Evolutionary conservation across 2,329 filamentous ascomycete genomes (phyloP).

Genomic region (Tolypocladium amazonense): DNA sequence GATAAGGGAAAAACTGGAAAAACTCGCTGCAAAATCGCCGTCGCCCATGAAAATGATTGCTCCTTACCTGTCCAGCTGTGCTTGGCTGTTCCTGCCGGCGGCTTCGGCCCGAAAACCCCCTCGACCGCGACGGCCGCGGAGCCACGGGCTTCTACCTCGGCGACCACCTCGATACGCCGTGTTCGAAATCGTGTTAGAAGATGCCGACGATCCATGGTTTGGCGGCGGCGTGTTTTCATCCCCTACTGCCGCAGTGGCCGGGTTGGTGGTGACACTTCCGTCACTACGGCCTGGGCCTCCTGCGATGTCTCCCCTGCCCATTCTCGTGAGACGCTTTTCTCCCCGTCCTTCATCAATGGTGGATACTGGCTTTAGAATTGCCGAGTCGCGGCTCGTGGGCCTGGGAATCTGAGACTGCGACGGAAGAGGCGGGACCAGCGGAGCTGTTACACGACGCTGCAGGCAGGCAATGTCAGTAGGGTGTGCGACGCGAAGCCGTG

Average conservation of each 20-base stretch:
- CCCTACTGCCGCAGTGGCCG: not conserved
- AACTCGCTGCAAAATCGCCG: not conserved
- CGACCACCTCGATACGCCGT: slow-evolving; percentile 12
- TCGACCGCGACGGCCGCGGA: slow-evolving; percentile 16
- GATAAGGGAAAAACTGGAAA: not conserved
- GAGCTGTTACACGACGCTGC: slow-evolving; percentile 17
- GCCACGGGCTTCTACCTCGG: slow-evolving; percentile 14
- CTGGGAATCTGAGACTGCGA: slow-evolving; percentile 15
- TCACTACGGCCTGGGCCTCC: not conserved
- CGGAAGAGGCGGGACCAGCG: slow-evolving; percentile 6
- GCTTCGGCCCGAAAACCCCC: not conserved
- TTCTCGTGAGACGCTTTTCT: not conserved
- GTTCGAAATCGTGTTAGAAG: not conserved
- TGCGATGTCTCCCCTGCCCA: not conserved
- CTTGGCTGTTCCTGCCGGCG: not conserved
- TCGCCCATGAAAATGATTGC: not conserved
- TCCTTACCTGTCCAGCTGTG: not conserved
- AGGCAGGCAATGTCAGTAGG: not conserved
- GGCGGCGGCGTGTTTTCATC: slow-evolving; percentile 6
- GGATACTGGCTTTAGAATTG: slow-evolving; percentile 3
- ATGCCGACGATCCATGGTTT: slow-evolving; percentile 1
- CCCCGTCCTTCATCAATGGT: not conserved
- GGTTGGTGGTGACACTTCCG: not conserved
- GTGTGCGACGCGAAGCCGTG: not conserved
- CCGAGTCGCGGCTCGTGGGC: slow-evolving; percentile 6